phyloP scores from a whole-genome alignment of 352 stramenopile species.

The Albugo candida region DNA sequence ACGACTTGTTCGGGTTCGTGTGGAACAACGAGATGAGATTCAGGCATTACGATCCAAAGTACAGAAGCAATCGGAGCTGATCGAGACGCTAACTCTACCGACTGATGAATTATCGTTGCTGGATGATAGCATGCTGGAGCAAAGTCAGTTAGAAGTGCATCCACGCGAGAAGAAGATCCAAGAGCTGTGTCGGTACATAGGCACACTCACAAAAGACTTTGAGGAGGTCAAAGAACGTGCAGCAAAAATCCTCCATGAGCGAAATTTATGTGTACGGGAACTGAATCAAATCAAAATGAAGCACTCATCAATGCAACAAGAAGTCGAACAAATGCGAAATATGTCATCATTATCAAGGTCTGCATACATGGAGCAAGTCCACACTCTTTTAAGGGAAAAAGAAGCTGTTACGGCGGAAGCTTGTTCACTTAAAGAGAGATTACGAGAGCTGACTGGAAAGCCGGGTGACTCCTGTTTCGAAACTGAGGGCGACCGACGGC shows the following conservation, averaged over 20 bases:
- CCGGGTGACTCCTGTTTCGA: conserved; percentile 9
- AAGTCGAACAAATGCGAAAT: conserved; percentile 1
- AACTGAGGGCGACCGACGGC: conserved; percentile 5
- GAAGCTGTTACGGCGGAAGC: no score
- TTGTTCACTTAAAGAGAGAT: no score
- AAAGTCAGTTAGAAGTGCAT: background rate
- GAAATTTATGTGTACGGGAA: conserved; percentile 18
- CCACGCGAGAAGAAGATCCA: conserved; percentile 23
- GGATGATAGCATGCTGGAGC: background rate
- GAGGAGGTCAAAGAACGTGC: conserved; percentile 34
- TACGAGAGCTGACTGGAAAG: no score
- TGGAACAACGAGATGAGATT: conserved; percentile 21
- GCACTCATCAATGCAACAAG: conserved; percentile 2
- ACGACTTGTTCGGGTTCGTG: conserved; percentile 18
- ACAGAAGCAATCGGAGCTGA: conserved; percentile 31
- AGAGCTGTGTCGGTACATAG: conserved; percentile 35
- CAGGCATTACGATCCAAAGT: conserved; percentile 24
- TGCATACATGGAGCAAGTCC: no score
- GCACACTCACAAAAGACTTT: conserved; percentile 28
- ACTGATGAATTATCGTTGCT: background rate
- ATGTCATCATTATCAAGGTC: background rate
- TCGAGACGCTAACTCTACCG: conserved; percentile 16
- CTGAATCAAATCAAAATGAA: conserved; percentile 28
- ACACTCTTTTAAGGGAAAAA: no score
- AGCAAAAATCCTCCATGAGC: conserved; percentile 28